Percentiles rank a stretch among this genome's conserved stretches.
Conservation (phyloP, 164 flowering plant genomes). For the Paratinospora sagittata region DNA sequence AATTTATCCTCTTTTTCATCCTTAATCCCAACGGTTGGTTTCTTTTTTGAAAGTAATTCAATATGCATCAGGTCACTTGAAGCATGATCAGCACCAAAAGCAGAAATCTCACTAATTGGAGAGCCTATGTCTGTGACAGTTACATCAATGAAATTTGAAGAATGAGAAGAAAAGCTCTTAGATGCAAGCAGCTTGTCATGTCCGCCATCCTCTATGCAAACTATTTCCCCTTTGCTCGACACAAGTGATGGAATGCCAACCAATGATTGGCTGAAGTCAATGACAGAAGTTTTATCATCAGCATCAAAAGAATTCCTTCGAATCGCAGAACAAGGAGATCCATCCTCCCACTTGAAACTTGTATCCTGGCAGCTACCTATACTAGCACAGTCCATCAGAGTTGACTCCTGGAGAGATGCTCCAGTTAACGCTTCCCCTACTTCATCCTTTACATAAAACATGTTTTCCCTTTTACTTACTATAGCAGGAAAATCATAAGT, state of each 20-base stretch:
- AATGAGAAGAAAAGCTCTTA: constrained; percentile 8
- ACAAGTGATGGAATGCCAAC: constrained; percentile 12
- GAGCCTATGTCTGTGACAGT: neutral
- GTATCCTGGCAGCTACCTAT: constrained; percentile 8
- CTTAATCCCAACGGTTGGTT: constrained; percentile 18
- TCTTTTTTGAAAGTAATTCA: constrained; percentile 11
- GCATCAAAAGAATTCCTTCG: constrained; percentile 15
- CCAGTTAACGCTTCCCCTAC: constrained; percentile 12
- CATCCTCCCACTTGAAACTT: constrained; percentile 17
- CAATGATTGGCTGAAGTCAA: constrained; percentile 4
- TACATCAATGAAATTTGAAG: constrained; percentile 11
- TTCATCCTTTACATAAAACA: constrained; percentile 16
- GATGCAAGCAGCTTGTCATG: constrained; percentile 11
- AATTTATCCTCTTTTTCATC: constrained; percentile 23
- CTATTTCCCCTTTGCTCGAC: constrained; percentile 4
- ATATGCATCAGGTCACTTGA: neutral
- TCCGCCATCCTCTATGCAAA: constrained; percentile 20
- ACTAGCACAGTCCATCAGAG: constrained; percentile 16
- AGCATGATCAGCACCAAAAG: constrained; percentile 5
- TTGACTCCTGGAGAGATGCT: constrained; percentile 8
- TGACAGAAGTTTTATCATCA: constrained; percentile 11
- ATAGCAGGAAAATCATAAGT: constrained; percentile 13
- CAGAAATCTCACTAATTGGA: neutral
- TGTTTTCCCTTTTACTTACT: constrained; percentile 11
- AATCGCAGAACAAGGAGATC: constrained; percentile 12